Evolutionary conservation across 2,329 filamentous ascomycete species (phyloP), one percentile per base, ranked within the genome.

Genomic region (Seiridium unicorne): DNA sequence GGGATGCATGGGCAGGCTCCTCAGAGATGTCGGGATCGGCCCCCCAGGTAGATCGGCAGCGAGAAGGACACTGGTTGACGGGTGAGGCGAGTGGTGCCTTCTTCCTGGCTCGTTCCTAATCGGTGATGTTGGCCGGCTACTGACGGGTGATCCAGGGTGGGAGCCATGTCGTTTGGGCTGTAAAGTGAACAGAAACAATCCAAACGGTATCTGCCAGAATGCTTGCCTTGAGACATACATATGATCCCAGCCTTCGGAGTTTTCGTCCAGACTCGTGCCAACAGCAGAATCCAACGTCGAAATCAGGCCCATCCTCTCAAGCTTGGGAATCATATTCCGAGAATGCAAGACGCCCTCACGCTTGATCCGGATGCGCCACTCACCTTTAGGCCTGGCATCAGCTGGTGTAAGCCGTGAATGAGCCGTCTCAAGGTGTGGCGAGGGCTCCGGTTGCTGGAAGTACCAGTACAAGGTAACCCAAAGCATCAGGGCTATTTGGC

Each of bases 401-500:
- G 84, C 78, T 0, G 90, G 89, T 0, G 92, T 94, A 60, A 81
- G 73, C 64, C 82, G 84, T 1, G 88, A 90, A 0, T 84, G 79
- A 4, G 85, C 78, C 5, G 85, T 91, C 18, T 81, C 81, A 40
- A 95, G 71, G 55, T 85, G 83, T 0, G 84, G 81, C 31, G 83
- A 80, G 0, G 94, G 94, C 67, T 89, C 84, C 1, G 87, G 84
- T 73, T 96, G 92, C 76, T 97, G 93, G 68, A 97, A 98, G 79
- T 98, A 98, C 94, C 94, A 98, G 79, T 92, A 97, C 47, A 98
- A 80, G 1, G 92, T 93, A 40, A 93, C 87, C 91, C 92, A 98
- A 5, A 98, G 83, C 90, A 97, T 96, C 91, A 97, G 93, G 65
- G 94, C 94, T 62, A 97, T 91, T 76, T 96, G 91, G 49, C 93